Evolutionary conservation across 75 land plant genomes (phyloP).

Genomic region (Larix kaempferi): DNA sequence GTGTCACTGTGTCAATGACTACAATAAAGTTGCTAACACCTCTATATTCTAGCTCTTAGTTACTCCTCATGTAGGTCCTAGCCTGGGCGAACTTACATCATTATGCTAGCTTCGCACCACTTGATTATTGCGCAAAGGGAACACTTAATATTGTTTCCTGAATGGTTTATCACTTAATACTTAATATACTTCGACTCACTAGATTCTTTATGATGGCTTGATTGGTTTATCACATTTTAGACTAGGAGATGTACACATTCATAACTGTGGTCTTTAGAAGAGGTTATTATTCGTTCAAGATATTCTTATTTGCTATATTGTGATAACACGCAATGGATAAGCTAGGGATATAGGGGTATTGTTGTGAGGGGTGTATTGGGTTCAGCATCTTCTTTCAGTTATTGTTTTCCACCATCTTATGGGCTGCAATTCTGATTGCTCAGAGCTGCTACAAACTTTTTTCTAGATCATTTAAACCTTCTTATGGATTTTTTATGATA

Average conservation of each 20-base stretch:
- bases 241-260: not conserved
- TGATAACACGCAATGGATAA: not conserved
- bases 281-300: not conserved
- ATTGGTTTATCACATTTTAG: not conserved
- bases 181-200: too few species aligned
- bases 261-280: not conserved
- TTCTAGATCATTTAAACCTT: too few species aligned
- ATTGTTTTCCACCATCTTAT: not conserved
- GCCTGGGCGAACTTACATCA: too few species aligned
- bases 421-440: not conserved
- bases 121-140: not conserved
- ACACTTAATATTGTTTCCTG: not conserved
- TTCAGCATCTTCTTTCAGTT: not conserved
- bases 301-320: not conserved
- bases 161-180: too few species aligned
- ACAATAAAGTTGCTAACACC: too few species aligned
- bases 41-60: too few species aligned
- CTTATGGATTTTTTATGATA: not conserved
- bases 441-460: too few species aligned
- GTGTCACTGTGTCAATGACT: too few species aligned
- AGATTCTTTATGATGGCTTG: not conserved
- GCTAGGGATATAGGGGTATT: not conserved
- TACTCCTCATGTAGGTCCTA: too few species aligned
- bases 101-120: too few species aligned
- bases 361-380: not conserved